These are phyloP conservation scores for Lactifluus hygrophoroides DNA, from an alignment of 768 basidiomycete genomes.

Conservation along the genomic window DNA sequence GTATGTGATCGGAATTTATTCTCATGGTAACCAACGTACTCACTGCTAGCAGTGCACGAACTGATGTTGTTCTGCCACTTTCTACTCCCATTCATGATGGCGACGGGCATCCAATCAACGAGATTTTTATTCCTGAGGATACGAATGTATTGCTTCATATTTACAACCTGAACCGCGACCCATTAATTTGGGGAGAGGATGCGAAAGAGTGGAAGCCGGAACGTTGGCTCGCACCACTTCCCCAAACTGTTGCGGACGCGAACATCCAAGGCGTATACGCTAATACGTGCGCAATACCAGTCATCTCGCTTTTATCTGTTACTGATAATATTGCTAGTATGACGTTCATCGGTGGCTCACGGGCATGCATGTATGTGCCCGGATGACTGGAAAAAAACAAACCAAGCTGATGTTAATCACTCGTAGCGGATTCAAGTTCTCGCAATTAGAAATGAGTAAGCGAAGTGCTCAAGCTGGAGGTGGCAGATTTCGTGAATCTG, in stretches of 20 bases:
- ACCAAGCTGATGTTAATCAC: not conserved
- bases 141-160: no score
- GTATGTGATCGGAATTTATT: no score
- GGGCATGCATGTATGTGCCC: constrained; percentile 2
- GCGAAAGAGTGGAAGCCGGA: constrained; percentile 39
- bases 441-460: constrained; percentile 3
- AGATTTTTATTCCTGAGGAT: no score
- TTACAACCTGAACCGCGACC: no score
- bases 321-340: not conserved
- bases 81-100: no score
- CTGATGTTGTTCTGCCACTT: not conserved
- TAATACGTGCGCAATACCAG: constrained; percentile 19
- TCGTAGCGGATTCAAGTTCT: constrained; percentile 6
- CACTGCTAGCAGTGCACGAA: not conserved
- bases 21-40: constrained; percentile 1
- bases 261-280: no score
- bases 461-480: not conserved
- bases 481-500: not conserved
- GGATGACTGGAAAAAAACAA: not conserved
- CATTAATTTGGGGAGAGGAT: no score
- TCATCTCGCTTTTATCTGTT: not conserved
- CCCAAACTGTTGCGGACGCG: constrained; percentile 19
- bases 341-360: not conserved
- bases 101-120: not conserved
- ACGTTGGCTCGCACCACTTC: constrained; percentile 30